These are phyloP conservation scores for Fraxinus sp. DNA, from an alignment of 305 asterid species.

Conservation along the genomic window DNA sequence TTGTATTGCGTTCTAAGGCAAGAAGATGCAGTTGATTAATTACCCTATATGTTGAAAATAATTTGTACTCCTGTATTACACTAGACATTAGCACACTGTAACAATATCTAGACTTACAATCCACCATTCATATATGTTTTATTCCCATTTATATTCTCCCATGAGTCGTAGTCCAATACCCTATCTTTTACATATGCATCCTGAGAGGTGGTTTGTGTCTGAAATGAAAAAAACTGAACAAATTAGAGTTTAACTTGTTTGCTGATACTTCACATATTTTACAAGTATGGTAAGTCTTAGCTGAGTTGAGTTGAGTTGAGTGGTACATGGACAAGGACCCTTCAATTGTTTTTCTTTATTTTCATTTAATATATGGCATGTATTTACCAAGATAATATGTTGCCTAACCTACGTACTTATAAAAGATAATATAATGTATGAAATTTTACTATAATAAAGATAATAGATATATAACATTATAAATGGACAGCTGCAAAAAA, in stretches of 20 bases:
- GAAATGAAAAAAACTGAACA: not conserved
- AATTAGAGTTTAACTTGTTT: not conserved
- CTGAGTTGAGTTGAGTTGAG: not conserved
- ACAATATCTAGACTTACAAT: not conserved
- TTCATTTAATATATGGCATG: not conserved
- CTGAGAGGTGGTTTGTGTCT: not conserved
- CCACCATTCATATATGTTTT: not conserved
- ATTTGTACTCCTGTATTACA: not conserved
- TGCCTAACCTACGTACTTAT: not conserved
- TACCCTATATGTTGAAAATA: not conserved
- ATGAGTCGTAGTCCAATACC: not conserved
- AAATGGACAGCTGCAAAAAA: not conserved
- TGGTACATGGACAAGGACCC: not conserved
- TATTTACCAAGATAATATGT: not conserved
- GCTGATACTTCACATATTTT: not conserved
- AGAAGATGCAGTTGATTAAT: not conserved
- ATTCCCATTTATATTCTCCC: not conserved
- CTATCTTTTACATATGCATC: not conserved
- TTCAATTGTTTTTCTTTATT: constrained; percentile 1
- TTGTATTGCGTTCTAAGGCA: not conserved
- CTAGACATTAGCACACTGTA: not conserved
- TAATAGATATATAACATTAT: not conserved
- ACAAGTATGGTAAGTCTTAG: not conserved
- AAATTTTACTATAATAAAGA: not conserved
- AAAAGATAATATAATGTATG: not conserved